Evolutionary conservation across 495 filamentous ascomycete genomes (phyloP), one percentile per base, ranked within the genome.

Genomic region (Penicillium antarcticum): DNA sequence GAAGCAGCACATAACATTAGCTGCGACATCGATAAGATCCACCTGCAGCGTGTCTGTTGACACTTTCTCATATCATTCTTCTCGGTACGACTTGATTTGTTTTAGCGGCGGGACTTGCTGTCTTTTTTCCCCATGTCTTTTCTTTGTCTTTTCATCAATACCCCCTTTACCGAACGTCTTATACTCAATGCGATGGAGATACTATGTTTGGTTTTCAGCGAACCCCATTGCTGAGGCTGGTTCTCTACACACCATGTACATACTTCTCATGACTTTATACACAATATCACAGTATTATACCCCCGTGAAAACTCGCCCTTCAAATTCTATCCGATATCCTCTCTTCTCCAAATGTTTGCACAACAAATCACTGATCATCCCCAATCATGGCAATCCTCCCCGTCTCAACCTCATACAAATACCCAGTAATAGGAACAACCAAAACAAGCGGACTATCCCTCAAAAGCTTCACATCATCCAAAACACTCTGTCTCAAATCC

Each of bases 401-500:
- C 4, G 80, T 90, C 73, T 88, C 81, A 48, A 91, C 86, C 59
- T 92, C 84, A 74, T 91, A 92, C 4, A 92, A 60, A 83, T 86
- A 92, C 1, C 90, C 89, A 11, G 79, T 87, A 37, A 92, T 73
- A 3, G 61, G 71, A 7, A 87, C 72, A 45, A 72, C 79, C 33
- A 82, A 73, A 5, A 92, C 77, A 33, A 84, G 66, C 47, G 79
- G 78, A 36, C 73, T 77, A 24, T 57, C 69, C 72, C 80, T 86
- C 61, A 94, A 58, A 51, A 77, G 79, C 49, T 65, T 58, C 1
- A 94, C 77, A 68, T 95, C 89, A 35, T 85, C 76, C 56, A 67
- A 72, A 0, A 92, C 83, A 17, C 78, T 83, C 62, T 78, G 50
- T 38, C 86, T 79, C 38, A 92, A 60, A 42, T 91, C 72, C 1